Conservation (phyloP, 2,329 filamentous ascomycete genomes). For the Plenodomus lindquistii region DNA sequence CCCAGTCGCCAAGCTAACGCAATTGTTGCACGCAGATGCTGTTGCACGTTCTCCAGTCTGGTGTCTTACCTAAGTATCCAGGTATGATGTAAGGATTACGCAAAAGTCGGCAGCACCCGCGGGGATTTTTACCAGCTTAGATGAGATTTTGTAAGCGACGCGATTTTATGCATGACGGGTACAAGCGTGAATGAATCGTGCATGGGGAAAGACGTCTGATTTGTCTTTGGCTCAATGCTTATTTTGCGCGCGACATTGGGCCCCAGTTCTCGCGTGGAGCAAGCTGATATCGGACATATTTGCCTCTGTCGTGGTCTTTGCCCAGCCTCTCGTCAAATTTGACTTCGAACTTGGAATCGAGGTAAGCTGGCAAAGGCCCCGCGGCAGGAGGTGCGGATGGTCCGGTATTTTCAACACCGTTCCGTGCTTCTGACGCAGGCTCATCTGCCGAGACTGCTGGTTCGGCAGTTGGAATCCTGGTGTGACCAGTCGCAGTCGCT, state of each 20-base stretch:
- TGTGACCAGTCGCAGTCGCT: constrained; percentile 20
- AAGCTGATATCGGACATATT: constrained; percentile 81
- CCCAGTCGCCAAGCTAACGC: not conserved
- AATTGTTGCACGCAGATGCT: not conserved
- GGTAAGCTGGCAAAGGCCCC: constrained; percentile 25
- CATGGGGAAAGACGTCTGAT: not conserved
- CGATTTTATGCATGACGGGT: not conserved
- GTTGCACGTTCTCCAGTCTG: not conserved
- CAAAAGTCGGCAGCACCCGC: not conserved
- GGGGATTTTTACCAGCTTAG: not conserved
- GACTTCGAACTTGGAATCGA: constrained; percentile 56
- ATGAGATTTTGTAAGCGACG: not conserved
- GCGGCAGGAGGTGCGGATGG: constrained; percentile 1
- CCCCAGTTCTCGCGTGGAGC: constrained; percentile 96
- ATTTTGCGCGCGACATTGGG: constrained; percentile 66
- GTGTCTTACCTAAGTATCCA: not conserved
- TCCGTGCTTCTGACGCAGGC: constrained; percentile 6
- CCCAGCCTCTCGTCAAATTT: constrained; percentile 83
- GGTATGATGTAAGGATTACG: not conserved
- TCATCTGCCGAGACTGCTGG: constrained; percentile 1
- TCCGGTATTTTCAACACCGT: constrained; percentile 5
- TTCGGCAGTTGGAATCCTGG: constrained; percentile 2
- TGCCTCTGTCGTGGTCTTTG: constrained; percentile 65
- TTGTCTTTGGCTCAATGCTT: constrained; percentile 3
- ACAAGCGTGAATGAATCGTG: not conserved